Evolutionary conservation across 2,329 filamentous ascomycete genomes (phyloP), one percentile per base, ranked within the genome.

Genomic region (Clonostachys byssicola): DNA sequence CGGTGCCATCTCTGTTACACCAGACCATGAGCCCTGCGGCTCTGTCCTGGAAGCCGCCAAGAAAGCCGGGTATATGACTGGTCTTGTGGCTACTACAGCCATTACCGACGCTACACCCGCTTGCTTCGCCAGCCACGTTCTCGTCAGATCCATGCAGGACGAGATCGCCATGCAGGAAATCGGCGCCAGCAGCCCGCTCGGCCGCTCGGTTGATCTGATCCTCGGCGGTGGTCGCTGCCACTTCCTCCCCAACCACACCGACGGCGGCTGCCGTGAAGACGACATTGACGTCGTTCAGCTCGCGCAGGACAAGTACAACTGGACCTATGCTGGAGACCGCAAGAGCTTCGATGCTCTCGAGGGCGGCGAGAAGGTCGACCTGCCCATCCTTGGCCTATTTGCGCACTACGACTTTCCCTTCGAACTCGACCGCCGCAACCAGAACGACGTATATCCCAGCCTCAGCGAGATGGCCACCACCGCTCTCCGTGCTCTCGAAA

Each of bases 61-160:
- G 71, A 81, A 83, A 56, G 88, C 89, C 9, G 94, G 94, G 13
- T 97, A 96, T 63, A 86, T 84, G 68, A 99, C 94, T 3, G 94
- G 94, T 1, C 69, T 99, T 53, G 94, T 97, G 3, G 94, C 96
- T 33, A 99, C 94, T 1, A 99, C 94, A 1, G 83, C 92, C 51
- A 83, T 97, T 51, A 96, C 94, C 5, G 94, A 99, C 71, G 94
- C 94, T 5, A 99, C 94, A 2, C 94, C 94, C 1, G 94, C 94
- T 2, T 95, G 90, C 66, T 99, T 99, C 64, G 91, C 90, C 72
- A 77, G 50, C 43, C 50, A 52, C 33, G 50, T 52, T 9, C 45
- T 52, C 35, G 39, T 42, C 33, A 40, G 50, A 14, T 39, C 46
- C 20, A 89, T 95, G 70, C 88, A 95, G 64, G 92, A 97, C 64